Evolutionary conservation across 2,329 filamentous ascomycete genomes (phyloP).

Genomic region (Pseudopithomyces maydicus): DNA sequence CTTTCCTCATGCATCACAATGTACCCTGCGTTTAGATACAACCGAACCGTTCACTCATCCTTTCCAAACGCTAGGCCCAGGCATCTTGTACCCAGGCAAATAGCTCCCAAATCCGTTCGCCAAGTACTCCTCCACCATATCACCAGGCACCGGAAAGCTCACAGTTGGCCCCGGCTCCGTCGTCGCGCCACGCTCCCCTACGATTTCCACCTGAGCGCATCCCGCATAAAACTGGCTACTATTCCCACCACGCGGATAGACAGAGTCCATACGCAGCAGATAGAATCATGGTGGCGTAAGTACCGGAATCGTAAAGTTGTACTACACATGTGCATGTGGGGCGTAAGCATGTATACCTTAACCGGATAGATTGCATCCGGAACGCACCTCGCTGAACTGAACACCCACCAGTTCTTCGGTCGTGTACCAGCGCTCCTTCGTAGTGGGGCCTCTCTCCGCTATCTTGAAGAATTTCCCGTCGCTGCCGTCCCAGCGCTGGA

Average conservation of each 20-base stretch:
- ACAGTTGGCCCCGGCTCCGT: constrained; percentile 8
- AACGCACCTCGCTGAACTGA: constrained; percentile 1
- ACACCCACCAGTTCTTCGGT: not conserved
- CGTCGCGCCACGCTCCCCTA: not conserved
- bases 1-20: not conserved
- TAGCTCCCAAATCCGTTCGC: not conserved
- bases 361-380: not conserved
- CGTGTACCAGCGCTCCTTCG: constrained; percentile 5
- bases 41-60: not conserved
- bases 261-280: constrained; percentile 8
- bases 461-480: constrained; percentile 14
- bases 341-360: not conserved
- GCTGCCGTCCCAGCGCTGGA: constrained; percentile 8
- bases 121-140: not conserved
- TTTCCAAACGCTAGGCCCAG: not conserved
- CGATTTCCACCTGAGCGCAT: constrained; percentile 14
- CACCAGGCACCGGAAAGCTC: constrained; percentile 10
- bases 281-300: constrained; percentile 10
- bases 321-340: constrained; percentile 2
- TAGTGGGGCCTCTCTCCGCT: constrained; percentile 7
- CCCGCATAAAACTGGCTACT: constrained; percentile 11
- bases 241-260: not conserved
- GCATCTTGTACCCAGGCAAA: not conserved
- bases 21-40: no score
- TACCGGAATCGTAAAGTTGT: constrained; percentile 11